Percentiles rank a stretch among this genome's conserved stretches.
phyloP scores from a whole-genome alignment of 495 filamentous ascomycete species.

The Pseudevernia furfuracea region DNA sequence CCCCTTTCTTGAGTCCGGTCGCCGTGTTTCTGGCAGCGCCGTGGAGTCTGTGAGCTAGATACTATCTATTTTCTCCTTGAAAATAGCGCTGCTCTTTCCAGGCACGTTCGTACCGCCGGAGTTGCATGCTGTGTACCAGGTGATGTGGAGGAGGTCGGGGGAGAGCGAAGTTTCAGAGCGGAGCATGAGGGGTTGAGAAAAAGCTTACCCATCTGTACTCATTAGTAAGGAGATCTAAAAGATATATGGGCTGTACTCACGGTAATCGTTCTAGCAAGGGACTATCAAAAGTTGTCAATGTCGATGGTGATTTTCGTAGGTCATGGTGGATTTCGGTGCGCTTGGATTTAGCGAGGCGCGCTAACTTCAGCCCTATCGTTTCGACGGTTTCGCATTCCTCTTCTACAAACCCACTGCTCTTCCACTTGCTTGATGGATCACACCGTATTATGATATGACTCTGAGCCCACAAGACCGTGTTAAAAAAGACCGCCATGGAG shows the following conservation, averaged over 20 bases:
- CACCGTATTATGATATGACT: not conserved
- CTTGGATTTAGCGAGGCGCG: conserved; percentile 23
- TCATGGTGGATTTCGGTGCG: conserved; percentile 22
- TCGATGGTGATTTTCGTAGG: conserved; percentile 5
- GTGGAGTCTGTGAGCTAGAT: too few relatives aligned
- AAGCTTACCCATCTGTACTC: conserved; percentile 45
- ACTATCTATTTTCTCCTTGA: not conserved
- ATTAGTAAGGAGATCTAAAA: conserved; percentile 14
- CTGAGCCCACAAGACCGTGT: too few relatives aligned
- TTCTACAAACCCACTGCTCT: not conserved
- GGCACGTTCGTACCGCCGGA: not conserved
- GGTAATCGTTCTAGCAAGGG: conserved; percentile 1
- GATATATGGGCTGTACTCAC: not conserved
- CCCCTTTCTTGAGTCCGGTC: too few relatives aligned
- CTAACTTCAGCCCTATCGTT: conserved; percentile 18
- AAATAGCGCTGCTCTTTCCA: not conserved
- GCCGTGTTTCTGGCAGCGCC: not conserved
- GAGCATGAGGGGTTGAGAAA: conserved; percentile 22
- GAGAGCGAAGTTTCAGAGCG: not conserved
- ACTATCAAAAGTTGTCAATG: conserved; percentile 4
- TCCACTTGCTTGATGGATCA: not conserved
- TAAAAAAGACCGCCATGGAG: conserved; percentile 47
- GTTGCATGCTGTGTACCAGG: not conserved
- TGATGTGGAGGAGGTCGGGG: not conserved
- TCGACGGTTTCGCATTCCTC: not conserved